Conservation (phyloP, 371 early-diverging fungal genomes). For the Apophysomyces elegans region DNA sequence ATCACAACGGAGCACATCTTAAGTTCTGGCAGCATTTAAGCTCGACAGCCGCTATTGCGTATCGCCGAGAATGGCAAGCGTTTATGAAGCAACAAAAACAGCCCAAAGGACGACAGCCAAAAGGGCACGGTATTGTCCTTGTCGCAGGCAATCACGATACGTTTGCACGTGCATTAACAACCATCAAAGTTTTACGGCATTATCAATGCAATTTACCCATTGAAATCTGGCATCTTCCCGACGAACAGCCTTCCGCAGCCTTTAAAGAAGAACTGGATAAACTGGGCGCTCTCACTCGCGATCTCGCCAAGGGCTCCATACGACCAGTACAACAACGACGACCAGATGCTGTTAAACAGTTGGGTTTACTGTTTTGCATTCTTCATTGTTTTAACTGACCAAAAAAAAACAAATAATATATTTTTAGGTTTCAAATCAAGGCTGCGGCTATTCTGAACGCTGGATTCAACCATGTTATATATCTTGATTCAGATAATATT, state of each 20-base stretch:
- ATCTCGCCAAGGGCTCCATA: constrained; percentile 30
- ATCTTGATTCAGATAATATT: constrained; percentile 61
- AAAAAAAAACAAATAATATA: neutral
- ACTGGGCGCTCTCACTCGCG: constrained; percentile 27
- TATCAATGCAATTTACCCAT: constrained; percentile 32
- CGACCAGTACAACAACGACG: constrained; percentile 32
- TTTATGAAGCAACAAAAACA: constrained; percentile 26
- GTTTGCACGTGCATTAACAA: constrained; percentile 35
- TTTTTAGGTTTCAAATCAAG: constrained; percentile 52
- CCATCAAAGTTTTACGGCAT: constrained; percentile 33
- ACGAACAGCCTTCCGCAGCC: constrained; percentile 37
- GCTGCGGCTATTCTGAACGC: constrained; percentile 54
- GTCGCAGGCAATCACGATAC: constrained; percentile 53
- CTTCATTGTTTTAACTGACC: neutral
- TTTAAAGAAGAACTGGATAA: constrained; percentile 12
- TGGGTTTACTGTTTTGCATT: constrained; percentile 7
- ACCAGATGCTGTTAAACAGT: constrained; percentile 47
- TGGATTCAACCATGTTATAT: constrained; percentile 51
- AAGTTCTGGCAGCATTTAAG: constrained; percentile 34
- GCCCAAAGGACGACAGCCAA: constrained; percentile 2
- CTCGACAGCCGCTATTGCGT: constrained; percentile 16
- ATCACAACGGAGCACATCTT: constrained; percentile 44
- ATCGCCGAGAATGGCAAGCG: constrained; percentile 35
- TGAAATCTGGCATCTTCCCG: constrained; percentile 48
- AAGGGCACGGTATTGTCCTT: constrained; percentile 41